A percentile compares a stretch with the other conserved stretches of the same genome.
Conservation (phyloP, 176 grass and related monocot species). For the Triticum turgidum region DNA sequence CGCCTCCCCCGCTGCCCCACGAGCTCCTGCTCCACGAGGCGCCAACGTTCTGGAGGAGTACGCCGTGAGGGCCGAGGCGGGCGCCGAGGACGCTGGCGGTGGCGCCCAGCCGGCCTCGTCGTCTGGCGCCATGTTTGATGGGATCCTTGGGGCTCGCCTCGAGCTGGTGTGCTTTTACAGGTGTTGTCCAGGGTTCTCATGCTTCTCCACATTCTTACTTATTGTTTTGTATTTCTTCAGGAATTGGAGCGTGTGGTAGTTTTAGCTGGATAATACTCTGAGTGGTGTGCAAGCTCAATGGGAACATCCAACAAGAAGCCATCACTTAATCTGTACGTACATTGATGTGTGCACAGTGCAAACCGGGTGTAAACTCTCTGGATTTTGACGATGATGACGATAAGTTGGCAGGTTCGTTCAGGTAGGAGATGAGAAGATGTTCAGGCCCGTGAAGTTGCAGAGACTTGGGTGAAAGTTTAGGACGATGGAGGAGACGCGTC, state of each 20-base stretch:
- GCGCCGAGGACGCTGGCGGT: too few species aligned
- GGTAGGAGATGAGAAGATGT: not conserved
- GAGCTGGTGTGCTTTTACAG: conserved; percentile 80
- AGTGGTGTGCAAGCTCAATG: conserved; percentile 64
- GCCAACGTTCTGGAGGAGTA: too few species aligned
- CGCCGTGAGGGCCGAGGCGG: too few species aligned
- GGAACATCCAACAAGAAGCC: conserved; percentile 49
- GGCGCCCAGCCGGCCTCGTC: not conserved
- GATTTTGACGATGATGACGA: not conserved
- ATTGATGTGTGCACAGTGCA: not conserved
- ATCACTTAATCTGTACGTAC: too few species aligned
- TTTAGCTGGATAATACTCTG: conserved; percentile 11
- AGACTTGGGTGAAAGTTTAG: conserved; percentile 61
- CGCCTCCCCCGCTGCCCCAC: too few species aligned
- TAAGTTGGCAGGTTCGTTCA: not conserved
- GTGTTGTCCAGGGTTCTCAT: not conserved
- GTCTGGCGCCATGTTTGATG: conserved; percentile 45
- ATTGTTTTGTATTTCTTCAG: conserved; percentile 7
- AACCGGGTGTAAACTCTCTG: not conserved
- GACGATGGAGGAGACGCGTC: conserved; percentile 38
- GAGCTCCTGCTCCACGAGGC: too few species aligned
- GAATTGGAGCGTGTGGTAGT: not conserved
- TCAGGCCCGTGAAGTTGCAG: conserved; percentile 53
- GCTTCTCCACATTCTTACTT: not conserved
- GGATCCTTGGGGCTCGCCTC: conserved; percentile 58